Conservation (phyloP, 495 filamentous ascomycete genomes). For the Penicillium flavigenum region DNA sequence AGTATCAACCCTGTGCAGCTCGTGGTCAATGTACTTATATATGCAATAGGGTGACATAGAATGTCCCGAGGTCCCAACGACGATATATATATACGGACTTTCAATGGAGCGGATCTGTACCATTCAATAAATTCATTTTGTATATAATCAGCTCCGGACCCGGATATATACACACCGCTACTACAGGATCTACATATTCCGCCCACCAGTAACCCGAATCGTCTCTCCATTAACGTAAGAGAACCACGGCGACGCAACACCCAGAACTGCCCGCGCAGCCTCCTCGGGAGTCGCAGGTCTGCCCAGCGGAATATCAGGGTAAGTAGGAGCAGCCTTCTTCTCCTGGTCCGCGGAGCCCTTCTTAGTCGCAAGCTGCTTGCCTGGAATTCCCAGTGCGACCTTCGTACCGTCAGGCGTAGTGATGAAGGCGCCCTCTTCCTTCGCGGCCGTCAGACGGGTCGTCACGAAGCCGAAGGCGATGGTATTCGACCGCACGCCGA, state of each 20-base stretch:
- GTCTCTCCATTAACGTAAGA: conserved; percentile 83
- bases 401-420: conserved; percentile 72
- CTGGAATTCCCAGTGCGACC: conserved; percentile 75
- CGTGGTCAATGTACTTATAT: neutral
- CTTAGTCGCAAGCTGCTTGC: conserved; percentile 48
- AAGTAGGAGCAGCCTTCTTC: conserved; percentile 30
- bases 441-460: conserved; percentile 74
- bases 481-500: conserved; percentile 81
- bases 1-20: neutral
- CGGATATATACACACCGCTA: neutral
- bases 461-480: conserved; percentile 77
- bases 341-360: conserved; percentile 32
- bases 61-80: neutral
- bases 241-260: conserved; percentile 75
- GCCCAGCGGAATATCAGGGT: conserved; percentile 72
- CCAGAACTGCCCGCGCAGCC: conserved; percentile 74
- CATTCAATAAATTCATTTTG: neutral
- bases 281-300: conserved; percentile 74
- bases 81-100: neutral
- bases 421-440: conserved; percentile 77
- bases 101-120: neutral
- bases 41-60: neutral
- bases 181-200: conserved; percentile 62
- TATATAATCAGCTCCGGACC: neutral
- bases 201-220: conserved; percentile 77